Evolutionary conservation across 768 basidiomycete genomes (phyloP).

Genomic region (Kwoniella botswanensis): DNA sequence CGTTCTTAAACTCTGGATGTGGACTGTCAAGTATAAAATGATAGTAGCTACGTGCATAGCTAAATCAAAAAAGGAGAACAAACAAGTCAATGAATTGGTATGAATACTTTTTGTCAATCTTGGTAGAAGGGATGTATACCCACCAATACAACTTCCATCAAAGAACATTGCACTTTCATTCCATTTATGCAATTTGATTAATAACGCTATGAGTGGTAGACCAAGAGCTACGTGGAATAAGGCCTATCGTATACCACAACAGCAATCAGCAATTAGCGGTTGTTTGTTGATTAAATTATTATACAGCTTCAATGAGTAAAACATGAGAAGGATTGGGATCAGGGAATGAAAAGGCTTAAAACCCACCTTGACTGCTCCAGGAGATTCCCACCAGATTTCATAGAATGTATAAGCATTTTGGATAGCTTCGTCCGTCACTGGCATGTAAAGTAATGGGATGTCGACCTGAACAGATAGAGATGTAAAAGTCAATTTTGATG

Average conservation of each 20-base stretch:
- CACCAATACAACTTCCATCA: conserved; percentile 86
- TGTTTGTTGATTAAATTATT: no score
- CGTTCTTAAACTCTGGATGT: conserved; percentile 76
- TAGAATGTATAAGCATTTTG: conserved; percentile 88
- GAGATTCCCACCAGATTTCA: conserved; percentile 87
- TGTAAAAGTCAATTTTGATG: background rate
- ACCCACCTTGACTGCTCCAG: conserved; percentile 87
- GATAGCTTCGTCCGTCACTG: conserved; percentile 71
- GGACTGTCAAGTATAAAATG: conserved; percentile 80
- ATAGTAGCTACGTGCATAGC: conserved; percentile 70
- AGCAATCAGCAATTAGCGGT: background rate
- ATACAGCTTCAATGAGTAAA: background rate
- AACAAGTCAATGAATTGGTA: background rate
- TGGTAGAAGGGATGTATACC: conserved; percentile 43
- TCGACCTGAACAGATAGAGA: conserved; percentile 67
- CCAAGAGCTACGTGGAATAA: conserved; percentile 83
- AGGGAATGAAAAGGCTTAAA: no score
- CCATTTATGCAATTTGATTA: conserved; percentile 83
- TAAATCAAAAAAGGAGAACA: background rate
- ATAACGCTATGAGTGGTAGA: conserved; percentile 73
- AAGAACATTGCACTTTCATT: conserved; percentile 93
- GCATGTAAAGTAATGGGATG: conserved; percentile 73
- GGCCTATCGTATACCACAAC: conserved; percentile 63
- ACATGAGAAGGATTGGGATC: no score
- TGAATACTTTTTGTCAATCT: background rate